Base-by-base conservation (phyloP, 176 grass and related monocot species). In the Pontederia paniculata region DNA sequence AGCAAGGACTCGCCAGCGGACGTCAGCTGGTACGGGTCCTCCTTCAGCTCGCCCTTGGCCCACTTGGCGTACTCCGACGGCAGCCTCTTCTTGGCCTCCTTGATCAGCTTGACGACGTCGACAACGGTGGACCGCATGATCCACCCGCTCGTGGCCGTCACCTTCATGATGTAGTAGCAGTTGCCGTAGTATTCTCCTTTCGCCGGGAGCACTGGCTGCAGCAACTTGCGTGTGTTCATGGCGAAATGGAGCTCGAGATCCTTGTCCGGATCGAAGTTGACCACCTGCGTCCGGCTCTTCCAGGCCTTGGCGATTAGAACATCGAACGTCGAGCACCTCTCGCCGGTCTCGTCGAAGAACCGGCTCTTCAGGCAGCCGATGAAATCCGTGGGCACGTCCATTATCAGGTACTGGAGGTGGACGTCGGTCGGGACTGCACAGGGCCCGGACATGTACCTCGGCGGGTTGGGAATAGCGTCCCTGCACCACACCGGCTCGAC, bases 11-110 rank as follows among this genome's bases (percentile, higher is more conserved):
- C 69, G 73, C 81, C 68, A 69, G 88, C 89, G 0, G 89, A 84
- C 50, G 84, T 88, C 67, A 95, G 78, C 21, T 83, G 71, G 69
- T 84, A 95, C 2, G 89, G 89, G 77, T 95, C 88, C 1, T 4
- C 52, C 4, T 9, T 25, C 15, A 31, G 9, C 52, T 81, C 74
- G 0, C 81, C 89, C 10, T 50, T 23, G 17, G 71, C 80, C 89
- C 89, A 63, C n/a, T 47, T 45, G 0, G 43, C 12, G 43, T 47
- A 63, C 43, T 63, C 60, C 0, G 21, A 5, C 0, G 60, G 60
- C 12, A 63, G 43, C 12, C 44, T 19, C 60, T 63, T 63, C 60
- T 63, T 63, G 5, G 31, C 60, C 4, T 63, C 60, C 22, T 63
- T 63, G 42, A 63, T 63, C 44, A 63, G 44, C 11, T 47, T 45